Evolutionary conservation across 345 rosid genomes (phyloP), one percentile per base, ranked within the genome.

Genomic region (Rhodamnia rubescens): DNA sequence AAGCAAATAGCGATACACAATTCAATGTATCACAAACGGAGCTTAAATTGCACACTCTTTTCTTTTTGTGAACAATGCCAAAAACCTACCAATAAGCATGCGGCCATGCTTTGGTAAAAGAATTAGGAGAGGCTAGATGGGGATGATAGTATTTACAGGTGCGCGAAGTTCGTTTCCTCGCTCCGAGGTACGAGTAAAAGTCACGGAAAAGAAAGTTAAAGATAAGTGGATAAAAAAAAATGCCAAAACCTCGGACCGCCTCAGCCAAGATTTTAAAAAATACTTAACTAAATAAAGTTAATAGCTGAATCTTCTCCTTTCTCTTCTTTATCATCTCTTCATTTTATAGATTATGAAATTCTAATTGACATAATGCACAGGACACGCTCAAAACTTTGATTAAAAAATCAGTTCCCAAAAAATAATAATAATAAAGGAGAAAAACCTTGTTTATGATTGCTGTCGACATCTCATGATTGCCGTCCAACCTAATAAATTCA

Each of bases 301-400:
- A 57, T 7, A 26, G 15, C 64, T 57, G 29, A 57, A 26, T 14
- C 11, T 57, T 27, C 26, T n/a, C n/a, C 64, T 5, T 57, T 57
- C 7, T 57, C 15, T 0, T 57, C 26, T 57, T 57, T 57, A 57
- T 57, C 29, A 57, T 26, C 64, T 26, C 49, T 47, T 8, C 29
- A 26, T 6, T 57, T 57, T 26, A 6, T 26, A 0, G 12, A 13
- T 57, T 26, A 57, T 3, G 11, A 26, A 57, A 57, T 5, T 57
- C 16, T 57, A 57, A 57, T 26, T 0, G 0, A 57, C 64, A 57
- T 1, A 26, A 14, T 0, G 29, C 29, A 26, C 15, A 2, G 3
- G 29, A 57, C 29, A 57, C 64, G 26, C 64, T 57, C 29, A 57
- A 57, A 57, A 2, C 11, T 16, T 26, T 26, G 64, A 57, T 57